Percentiles rank a stretch among this genome's conserved stretches.
phyloP scores from a whole-genome alignment of 176 grass and related monocot species.

The Musa itinerans region DNA sequence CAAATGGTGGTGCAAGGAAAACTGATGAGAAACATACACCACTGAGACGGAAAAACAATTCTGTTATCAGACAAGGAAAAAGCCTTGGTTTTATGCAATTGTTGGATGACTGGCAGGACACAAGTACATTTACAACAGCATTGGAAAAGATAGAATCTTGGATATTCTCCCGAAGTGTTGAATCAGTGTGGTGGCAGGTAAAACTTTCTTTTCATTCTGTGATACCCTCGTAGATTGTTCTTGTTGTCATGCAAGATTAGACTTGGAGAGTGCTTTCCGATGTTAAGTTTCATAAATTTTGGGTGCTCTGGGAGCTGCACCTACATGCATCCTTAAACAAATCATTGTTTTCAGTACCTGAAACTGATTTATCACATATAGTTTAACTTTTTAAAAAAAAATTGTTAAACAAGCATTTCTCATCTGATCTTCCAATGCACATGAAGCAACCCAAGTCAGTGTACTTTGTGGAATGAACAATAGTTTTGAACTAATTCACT shows the following conservation, averaged over 20 bases:
- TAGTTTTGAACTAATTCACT: no score
- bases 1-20: conserved; percentile 35
- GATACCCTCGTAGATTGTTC: background rate
- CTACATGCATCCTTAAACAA: no score
- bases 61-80: conserved; percentile 32
- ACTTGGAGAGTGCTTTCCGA: no score
- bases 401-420: no score
- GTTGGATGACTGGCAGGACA: conserved; percentile 66
- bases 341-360: no score
- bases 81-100: conserved; percentile 31
- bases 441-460: no score
- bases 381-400: no score
- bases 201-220: background rate
- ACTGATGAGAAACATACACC: conserved; percentile 17
- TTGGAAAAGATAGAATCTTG: conserved; percentile 87
- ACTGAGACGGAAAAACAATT: conserved; percentile 36
- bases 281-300: no score
- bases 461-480: no score
- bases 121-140: conserved; percentile 37
- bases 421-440: no score
- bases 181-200: conserved; percentile 99
- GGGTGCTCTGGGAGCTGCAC: no score
- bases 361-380: no score
- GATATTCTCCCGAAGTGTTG: conserved; percentile 82
- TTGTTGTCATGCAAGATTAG: background rate